phyloP scores from a whole-genome alignment of 2,329 filamentous ascomycete species.

The Alternaria alternata region DNA sequence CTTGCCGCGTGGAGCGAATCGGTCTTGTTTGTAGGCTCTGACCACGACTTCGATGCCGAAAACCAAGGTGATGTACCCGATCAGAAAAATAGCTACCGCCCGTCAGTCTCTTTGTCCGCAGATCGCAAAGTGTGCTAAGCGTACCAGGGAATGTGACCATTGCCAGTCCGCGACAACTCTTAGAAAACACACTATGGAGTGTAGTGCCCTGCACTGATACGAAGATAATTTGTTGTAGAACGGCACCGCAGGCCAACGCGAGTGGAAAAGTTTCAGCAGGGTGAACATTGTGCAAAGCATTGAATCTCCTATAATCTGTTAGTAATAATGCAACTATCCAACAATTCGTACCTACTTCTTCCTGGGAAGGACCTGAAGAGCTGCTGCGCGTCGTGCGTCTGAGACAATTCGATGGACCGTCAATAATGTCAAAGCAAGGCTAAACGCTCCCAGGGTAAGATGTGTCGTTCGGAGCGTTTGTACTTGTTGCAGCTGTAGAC shows the following conservation, averaged over 20 bases:
- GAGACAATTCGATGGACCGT: conserved; percentile 49
- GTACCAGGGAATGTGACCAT: conserved; percentile 52
- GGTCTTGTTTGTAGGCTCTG: conserved; percentile 62
- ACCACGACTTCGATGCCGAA: conserved; percentile 70
- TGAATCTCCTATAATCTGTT: conserved; percentile 42
- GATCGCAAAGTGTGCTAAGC: conserved; percentile 15
- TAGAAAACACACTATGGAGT: conserved; percentile 49
- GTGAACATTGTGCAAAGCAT: conserved; percentile 48
- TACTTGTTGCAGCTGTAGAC: conserved; percentile 48
- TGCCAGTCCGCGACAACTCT: conserved; percentile 44
- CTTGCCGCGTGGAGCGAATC: conserved; percentile 67
- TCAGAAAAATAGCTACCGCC: conserved; percentile 68
- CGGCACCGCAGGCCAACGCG: conserved; percentile 48
- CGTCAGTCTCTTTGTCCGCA: conserved; percentile 25
- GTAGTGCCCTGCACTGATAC: conserved; percentile 50
- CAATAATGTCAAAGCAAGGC: conserved; percentile 46
- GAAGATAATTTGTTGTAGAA: conserved; percentile 50
- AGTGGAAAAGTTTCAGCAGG: conserved; percentile 53
- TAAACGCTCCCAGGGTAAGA: conserved; percentile 50
- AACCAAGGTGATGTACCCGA: conserved; percentile 70
- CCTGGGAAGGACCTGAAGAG: conserved; percentile 39
- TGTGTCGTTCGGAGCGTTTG: conserved; percentile 51
- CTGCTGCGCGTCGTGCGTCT: conserved; percentile 48
- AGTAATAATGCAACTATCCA: conserved; percentile 10
- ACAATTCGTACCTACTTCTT: conserved; percentile 39